Evolutionary conservation across 352 stramenopile species (phyloP).

Genomic region (Pythium dissotocum): DNA sequence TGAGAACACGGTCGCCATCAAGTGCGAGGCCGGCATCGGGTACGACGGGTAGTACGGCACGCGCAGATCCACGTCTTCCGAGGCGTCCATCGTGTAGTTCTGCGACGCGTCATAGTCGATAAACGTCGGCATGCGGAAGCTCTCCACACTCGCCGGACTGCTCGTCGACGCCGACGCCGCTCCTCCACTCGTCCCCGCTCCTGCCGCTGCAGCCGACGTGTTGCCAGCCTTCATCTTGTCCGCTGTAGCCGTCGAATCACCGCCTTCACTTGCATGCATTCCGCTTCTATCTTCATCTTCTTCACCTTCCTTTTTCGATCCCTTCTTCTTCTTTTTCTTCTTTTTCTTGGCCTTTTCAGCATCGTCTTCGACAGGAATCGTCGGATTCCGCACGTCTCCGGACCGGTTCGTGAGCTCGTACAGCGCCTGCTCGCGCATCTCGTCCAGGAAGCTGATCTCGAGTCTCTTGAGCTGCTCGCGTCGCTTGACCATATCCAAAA

Average conservation of each 20-base stretch:
- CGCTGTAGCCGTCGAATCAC: slow-evolving; percentile 1
- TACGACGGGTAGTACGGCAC: slow-evolving; percentile 64
- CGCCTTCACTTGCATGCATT: neutral
- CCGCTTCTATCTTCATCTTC: slow-evolving; percentile 29
- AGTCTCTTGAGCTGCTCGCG: slow-evolving; percentile 85
- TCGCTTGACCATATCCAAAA: slow-evolving; percentile 83
- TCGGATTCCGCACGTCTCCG: slow-evolving; percentile 46
- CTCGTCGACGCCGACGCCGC: slow-evolving; percentile 1
- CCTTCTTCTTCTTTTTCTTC: slow-evolving; percentile 77
- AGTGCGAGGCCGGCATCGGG: slow-evolving; percentile 52
- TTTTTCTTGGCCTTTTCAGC: slow-evolving; percentile 51
- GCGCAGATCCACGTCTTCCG: slow-evolving; percentile 25
- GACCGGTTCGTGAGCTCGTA: slow-evolving; percentile 57
- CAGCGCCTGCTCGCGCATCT: slow-evolving; percentile 66
- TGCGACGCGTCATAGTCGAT: slow-evolving; percentile 76
- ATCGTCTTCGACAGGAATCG: slow-evolving; percentile 59
- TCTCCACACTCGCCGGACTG: slow-evolving; percentile 24
- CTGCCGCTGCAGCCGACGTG: neutral
- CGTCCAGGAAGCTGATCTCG: slow-evolving; percentile 81
- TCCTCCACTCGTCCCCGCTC: neutral
- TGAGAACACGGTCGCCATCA: slow-evolving; percentile 70
- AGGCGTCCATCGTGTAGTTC: slow-evolving; percentile 60
- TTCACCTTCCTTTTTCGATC: slow-evolving; percentile 22
- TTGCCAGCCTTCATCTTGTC: slow-evolving; percentile 8
- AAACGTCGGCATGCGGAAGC: slow-evolving; percentile 40